Evolutionary conservation across 768 basidiomycete species (phyloP), one percentile per base, ranked within the genome.

Genomic region (Cystobasidium onofrii): DNA sequence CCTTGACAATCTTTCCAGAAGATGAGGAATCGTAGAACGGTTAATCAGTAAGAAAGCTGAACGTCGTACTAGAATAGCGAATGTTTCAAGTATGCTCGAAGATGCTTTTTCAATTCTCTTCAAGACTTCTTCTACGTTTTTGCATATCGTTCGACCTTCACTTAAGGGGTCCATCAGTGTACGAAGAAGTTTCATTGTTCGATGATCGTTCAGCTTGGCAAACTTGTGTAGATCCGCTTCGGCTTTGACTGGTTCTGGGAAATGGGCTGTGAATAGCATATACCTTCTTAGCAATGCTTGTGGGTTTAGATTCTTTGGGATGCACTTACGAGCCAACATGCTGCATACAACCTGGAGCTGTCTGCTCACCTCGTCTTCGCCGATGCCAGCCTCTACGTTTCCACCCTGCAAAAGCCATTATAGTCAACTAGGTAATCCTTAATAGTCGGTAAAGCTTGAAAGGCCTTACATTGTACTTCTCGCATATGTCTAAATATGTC

Each of bases 181-280:
- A 80, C 87, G 89, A 46, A 93, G 83, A 13, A 93, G 83, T 81
- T 89, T 92, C 84, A 92, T 97, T 9, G 94, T 83, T 44, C 92
- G 85, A 27, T 85, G 84, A 79, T 95, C 92, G 80, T 98, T 97
- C 52, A 88, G 82, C 74, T 89, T 89, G 0, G 94, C 93, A 76
- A 98, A 99, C 0, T 85, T 80, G 17, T 86, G 83, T 23, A 99
- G 81, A 79, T 97, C 95, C 74, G 90, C 90, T 1, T 83, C 81
- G 0, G 87, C 90, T 78, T 90, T 90, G 46, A 85, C 84, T 1
- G 87, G 84, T 64, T 98, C 93, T 4, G 46, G 17, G 44, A 55
- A 64, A 43, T 20, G 44, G 25, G 17, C 70, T 72, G 54, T 33
- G 2, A 20, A 13, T 4, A 72, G 25, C 23, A 18, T n/a, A n/a